Evolutionary conservation across 345 rosid species (phyloP).

Genomic region (Populus nigra): DNA sequence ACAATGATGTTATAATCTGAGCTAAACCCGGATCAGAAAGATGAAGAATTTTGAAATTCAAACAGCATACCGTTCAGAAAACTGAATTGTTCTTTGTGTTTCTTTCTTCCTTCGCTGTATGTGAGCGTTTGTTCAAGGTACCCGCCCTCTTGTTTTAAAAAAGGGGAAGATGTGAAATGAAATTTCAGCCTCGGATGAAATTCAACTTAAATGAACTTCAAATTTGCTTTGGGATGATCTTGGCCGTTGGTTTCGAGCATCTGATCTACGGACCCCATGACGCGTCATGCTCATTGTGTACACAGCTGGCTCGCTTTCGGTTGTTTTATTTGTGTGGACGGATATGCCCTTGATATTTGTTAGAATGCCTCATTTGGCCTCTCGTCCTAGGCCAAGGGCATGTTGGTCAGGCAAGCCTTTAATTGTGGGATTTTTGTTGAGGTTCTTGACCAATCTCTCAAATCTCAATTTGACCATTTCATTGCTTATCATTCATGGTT

Average conservation of each 20-base stretch:
- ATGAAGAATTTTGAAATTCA: neutral
- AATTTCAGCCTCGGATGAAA: conserved; percentile 26
- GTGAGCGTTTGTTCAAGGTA: conserved; percentile 15
- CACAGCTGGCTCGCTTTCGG: conserved; percentile 47
- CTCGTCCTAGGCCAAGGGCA: neutral
- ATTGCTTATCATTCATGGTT: neutral
- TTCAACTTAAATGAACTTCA: conserved; percentile 39
- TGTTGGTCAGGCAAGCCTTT: neutral
- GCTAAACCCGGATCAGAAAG: neutral
- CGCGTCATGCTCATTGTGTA: conserved; percentile 21
- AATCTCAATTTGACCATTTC: neutral
- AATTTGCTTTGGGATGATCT: conserved; percentile 25
- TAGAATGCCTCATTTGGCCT: neutral
- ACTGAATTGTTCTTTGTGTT: neutral
- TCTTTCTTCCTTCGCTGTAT: neutral
- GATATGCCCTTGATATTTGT: conserved; percentile 2
- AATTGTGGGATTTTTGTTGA: neutral
- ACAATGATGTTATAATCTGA: neutral
- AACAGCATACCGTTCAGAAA: neutral
- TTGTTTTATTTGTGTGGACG: conserved; percentile 2
- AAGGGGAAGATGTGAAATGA: conserved; percentile 18
- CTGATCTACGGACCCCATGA: conserved; percentile 22
- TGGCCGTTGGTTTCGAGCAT: conserved; percentile 30
- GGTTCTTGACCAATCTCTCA: neutral
- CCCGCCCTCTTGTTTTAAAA: conserved; percentile 49